phyloP scores from a whole-genome alignment of 2,329 filamentous ascomycete species.

The Aspergillus jensenii region DNA sequence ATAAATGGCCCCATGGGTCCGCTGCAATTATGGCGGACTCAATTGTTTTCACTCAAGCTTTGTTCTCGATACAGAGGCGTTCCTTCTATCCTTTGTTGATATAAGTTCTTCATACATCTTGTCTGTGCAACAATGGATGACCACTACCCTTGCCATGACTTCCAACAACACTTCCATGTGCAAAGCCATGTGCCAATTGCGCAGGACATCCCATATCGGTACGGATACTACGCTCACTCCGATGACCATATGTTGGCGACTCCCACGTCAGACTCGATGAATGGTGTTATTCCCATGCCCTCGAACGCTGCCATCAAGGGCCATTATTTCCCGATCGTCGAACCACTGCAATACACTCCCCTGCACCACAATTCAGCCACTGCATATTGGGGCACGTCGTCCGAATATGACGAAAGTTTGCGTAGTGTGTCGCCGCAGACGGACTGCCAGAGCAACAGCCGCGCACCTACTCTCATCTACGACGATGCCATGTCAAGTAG shows the following conservation, averaged over 20 bases:
- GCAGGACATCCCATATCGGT: constrained; percentile 3
- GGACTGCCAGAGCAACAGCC: constrained; percentile 9
- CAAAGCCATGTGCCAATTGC: neutral
- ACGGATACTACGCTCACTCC: constrained; percentile 1
- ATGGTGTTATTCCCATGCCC: neutral
- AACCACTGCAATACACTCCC: neutral
- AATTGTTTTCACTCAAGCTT: constrained; percentile 3
- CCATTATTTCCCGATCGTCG: neutral
- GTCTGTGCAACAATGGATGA: constrained; percentile 10
- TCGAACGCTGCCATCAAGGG: neutral
- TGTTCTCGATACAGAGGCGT: neutral
- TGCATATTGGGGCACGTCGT: constrained; percentile 1
- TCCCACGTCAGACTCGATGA: neutral
- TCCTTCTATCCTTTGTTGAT: constrained; percentile 1
- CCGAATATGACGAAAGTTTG: constrained; percentile 4
- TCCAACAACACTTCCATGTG: neutral
- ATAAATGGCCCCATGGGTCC: constrained; percentile 10
- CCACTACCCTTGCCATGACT: constrained; percentile 3
- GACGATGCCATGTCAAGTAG: constrained; percentile 17
- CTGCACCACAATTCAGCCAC: neutral
- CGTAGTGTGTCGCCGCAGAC: constrained; percentile 4
- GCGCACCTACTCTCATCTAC: constrained; percentile 18
- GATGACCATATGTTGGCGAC: neutral
- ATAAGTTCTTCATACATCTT: neutral
- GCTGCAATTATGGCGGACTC: neutral